A percentile compares a stretch with the other conserved stretches of the same genome.
Evolutionary conservation across 768 basidiomycete species (phyloP).

Genomic region (Cystofilobasidium bisporidii): DNA sequence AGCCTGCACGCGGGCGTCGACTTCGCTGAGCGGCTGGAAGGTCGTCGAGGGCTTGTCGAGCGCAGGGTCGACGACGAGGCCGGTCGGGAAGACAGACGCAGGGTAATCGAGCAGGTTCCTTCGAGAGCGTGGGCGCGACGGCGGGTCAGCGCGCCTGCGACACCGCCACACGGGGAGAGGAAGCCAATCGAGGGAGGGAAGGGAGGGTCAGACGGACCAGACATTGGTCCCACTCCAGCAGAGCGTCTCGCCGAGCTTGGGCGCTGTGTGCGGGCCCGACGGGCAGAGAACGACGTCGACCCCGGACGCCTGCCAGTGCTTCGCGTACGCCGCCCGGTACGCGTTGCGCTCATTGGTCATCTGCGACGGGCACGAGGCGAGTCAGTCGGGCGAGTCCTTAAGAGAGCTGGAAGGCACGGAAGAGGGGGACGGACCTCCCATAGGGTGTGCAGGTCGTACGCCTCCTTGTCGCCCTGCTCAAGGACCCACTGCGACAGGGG

Average conservation of each 20-base stretch:
- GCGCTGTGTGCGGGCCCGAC: background rate
- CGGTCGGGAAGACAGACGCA: slow-evolving; percentile 32
- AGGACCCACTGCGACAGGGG: background rate
- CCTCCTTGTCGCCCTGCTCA: background rate
- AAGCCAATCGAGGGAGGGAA: too few species aligned
- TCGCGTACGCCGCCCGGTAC: background rate
- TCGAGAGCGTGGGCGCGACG: background rate
- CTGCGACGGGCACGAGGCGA: background rate
- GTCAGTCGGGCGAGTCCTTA: too few species aligned
- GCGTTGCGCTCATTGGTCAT: background rate
- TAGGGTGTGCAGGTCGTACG: background rate
- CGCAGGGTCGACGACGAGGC: slow-evolving; percentile 20
- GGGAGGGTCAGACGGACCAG: background rate
- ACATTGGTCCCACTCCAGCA: background rate
- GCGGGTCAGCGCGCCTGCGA: too few species aligned
- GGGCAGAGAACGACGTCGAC: slow-evolving; percentile 3
- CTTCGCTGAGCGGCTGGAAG: slow-evolving; percentile 10
- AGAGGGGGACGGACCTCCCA: background rate
- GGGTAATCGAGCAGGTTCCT: slow-evolving; percentile 36
- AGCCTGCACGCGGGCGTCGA: background rate
- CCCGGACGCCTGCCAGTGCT: background rate
- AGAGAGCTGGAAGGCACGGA: too few species aligned
- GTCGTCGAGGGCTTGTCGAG: slow-evolving; percentile 25
- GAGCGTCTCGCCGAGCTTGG: background rate
- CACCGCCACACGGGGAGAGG: too few species aligned